Percentiles rank a stretch among this genome's conserved stretches.
Evolutionary conservation across 257 asterid genomes (phyloP).

Genomic region (Solanum neorickii): DNA sequence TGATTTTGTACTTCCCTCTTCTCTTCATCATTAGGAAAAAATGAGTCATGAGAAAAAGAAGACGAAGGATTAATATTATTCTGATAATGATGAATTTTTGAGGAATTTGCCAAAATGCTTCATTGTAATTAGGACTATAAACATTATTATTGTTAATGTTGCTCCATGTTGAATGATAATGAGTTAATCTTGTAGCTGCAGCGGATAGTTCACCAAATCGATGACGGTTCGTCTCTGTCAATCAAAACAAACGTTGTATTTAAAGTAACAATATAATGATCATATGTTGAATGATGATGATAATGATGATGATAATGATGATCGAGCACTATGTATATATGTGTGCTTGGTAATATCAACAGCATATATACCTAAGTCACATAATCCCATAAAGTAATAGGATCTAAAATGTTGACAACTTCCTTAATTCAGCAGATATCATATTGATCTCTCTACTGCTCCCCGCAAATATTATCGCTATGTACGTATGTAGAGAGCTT

Average conservation of each 20-base stretch:
- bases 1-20: slow-evolving; percentile 44
- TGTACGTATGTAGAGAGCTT: too few relatives aligned
- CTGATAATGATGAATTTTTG: not conserved
- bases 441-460: too few relatives aligned
- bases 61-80: not conserved
- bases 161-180: slow-evolving; percentile 22
- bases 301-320: not conserved
- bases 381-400: too few relatives aligned
- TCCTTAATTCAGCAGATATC: too few relatives aligned
- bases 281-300: not conserved
- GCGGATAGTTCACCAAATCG: slow-evolving; percentile 7
- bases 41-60: not conserved
- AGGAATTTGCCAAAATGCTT: slow-evolving; percentile 43
- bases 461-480: accelerated
- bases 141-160: not conserved
- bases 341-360: too few relatives aligned
- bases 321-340: too few relatives aligned
- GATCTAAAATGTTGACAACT: too few relatives aligned
- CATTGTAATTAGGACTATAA: slow-evolving; percentile 34
- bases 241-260: not conserved
- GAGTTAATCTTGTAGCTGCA: not conserved
- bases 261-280: not conserved
- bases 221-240: slow-evolving; percentile 28
- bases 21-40: slow-evolving; percentile 12
- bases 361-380: too few relatives aligned